A percentile compares a stretch with the other conserved stretches of the same genome.
Evolutionary conservation across 2,329 filamentous ascomycete genomes (phyloP).

Genomic region (Colletotrichum sp.): DNA sequence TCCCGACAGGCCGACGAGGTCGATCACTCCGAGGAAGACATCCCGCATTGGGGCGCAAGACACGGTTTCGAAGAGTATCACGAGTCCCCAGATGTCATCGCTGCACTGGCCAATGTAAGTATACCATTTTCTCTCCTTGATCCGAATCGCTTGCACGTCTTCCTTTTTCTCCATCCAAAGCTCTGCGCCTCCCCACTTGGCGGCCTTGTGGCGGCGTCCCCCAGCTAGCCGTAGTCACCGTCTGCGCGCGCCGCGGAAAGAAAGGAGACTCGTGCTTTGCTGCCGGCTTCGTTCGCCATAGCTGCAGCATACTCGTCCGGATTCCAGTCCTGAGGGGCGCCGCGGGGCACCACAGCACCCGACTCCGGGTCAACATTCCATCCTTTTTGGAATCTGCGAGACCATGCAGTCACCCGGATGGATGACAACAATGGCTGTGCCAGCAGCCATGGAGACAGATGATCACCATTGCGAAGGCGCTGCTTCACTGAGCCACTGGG

Average conservation of each 20-base stretch:
- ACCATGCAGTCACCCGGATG: background rate
- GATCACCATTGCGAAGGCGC: background rate
- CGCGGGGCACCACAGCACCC: background rate
- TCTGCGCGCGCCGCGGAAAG: background rate
- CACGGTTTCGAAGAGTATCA: slow-evolving; percentile 95
- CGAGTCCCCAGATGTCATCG: slow-evolving; percentile 87
- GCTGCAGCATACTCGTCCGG: background rate
- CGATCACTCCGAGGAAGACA: slow-evolving; percentile 49
- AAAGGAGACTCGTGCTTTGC: background rate
- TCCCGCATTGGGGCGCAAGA: slow-evolving; percentile 64
- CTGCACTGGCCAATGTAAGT: slow-evolving; percentile 80
- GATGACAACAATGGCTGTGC: background rate
- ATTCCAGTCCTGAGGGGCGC: background rate
- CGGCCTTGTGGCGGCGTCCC: background rate
- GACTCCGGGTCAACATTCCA: background rate
- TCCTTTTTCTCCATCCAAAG: slow-evolving; percentile 1
- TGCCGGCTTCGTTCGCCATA: background rate
- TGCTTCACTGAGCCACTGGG: background rate
- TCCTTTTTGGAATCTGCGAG: background rate
- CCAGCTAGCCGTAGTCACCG: background rate
- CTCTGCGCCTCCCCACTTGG: background rate
- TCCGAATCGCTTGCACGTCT: background rate
- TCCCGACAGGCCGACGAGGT: slow-evolving; percentile 43
- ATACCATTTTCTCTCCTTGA: slow-evolving; percentile 16
- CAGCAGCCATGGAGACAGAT: background rate